Base-by-base conservation (phyloP, 805 yeast genomes). In the Lipomyces sp. region DNA sequence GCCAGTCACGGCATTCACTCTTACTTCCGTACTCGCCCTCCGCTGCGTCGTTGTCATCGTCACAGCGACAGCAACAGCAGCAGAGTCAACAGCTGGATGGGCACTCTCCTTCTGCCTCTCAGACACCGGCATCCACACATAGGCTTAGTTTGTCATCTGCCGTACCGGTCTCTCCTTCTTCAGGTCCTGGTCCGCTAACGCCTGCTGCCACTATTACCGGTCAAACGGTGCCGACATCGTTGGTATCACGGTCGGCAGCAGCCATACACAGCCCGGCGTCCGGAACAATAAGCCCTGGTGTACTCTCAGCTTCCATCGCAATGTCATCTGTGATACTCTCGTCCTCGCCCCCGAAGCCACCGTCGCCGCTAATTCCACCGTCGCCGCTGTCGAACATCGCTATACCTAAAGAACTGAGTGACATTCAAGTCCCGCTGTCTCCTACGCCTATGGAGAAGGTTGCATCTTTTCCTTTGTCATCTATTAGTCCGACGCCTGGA, bases 381-480 rank as follows among this genome's bases (percentile, higher is more conserved):
- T 53, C 54, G 26, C 57, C 57, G 21, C 33, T 45, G 4, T 31
- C 48, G 33, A 46, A 39, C n/a, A 34, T 18, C 11, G 22, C 35
- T 2, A 24, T 18, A 11, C 44, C 48, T n/a, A 49, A 49, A 10
- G 58, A 54, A 4, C 29, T 54, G n/a, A 38, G 43, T 26, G 49
- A 51, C 18, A 51, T 54, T 5, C 24, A 31, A 35, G 43, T 58
- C 13, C 58, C 58, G 13, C 41, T 54, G 7, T 51, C 53, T 22
- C 56, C 58, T 2, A 39, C 58, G 7, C 58, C 53, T 2, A 37
- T 48, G n/a, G 38, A 34, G 16, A 34, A 18, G 21, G 11, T 13
- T 6, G 11, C 6, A n/a, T 31, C 32, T 22, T 29, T 34, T 24
- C 26, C 11, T 31, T 35, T 22, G 24, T 23, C 45, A 1, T 23